Base-by-base conservation (phyloP, 2,329 filamentous ascomycete genomes). In the Phoma herbarum region DNA sequence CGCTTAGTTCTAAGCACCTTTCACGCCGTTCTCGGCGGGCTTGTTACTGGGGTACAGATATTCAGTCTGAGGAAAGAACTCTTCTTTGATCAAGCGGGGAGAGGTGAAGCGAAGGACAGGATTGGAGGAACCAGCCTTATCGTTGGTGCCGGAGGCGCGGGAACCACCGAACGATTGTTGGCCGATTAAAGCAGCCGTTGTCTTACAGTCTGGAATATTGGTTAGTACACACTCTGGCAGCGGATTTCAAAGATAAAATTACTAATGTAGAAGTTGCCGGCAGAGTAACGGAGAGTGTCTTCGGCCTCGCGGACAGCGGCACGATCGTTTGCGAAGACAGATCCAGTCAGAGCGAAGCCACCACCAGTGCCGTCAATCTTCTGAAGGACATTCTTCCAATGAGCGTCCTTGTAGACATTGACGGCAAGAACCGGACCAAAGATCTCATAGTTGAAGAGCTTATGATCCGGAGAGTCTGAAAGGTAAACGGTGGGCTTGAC, bases 261-360 rank as follows among this genome's bases (percentile, higher is more conserved):
- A 60, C 80, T 93, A 78, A 93, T 84, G 79, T 93, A 93, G 75
- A 93, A 93, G 80, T 93, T 93, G 18, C 90, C 90, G 1, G 90
- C 90, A 0, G 88, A 82, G 73, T 92, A 88, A 63, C 89, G 83
- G 55, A 93, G 82, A 54, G 82, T 83, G 68, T 92, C 86, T 77
- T 92, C 90, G 0, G 90, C 90, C 55, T 83, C 81, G 14, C 87
- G 84, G 52, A 92, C 79, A 9, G 84, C 88, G 20, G 81, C 75
- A 29, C 90, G 83, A 75, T 92, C 89, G 52, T 82, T 77, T 12
- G 90, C 89, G 74, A 93, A 93, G 55, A 93, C 81, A 57, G 89
- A 84, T 11, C 90, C 90, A 0, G 90, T 93, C 25, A 93, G 82
- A 3, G 86, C 90, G 73, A 95, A 95, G 16, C 75, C 74, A 75